Conservation (phyloP, 495 filamentous ascomycete genomes). For the Daldinia concentrica region DNA sequence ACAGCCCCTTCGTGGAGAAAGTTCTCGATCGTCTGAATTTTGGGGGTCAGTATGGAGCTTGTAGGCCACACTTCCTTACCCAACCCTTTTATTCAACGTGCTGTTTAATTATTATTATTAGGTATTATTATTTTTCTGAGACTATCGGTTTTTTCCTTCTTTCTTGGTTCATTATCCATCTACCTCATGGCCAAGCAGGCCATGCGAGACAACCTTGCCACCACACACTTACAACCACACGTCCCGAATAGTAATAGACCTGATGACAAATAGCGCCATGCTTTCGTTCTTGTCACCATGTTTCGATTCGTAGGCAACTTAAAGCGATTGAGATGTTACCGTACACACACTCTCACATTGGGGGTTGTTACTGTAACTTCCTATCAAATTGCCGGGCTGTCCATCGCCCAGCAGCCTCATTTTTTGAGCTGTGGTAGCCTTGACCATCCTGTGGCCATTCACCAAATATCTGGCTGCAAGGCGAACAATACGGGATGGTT, state of each 20-base stretch:
- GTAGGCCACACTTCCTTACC: slow-evolving; percentile 28
- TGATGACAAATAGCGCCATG: slow-evolving; percentile 35
- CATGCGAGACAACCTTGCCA: slow-evolving; percentile 42
- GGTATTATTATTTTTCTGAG: slow-evolving; percentile 1
- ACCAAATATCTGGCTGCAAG: slow-evolving; percentile 23
- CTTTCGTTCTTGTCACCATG: neutral
- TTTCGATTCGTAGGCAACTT: slow-evolving; percentile 35
- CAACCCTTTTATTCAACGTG: slow-evolving; percentile 7
- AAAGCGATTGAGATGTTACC: slow-evolving; percentile 41
- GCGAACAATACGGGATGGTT: slow-evolving; percentile 19
- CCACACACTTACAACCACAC: slow-evolving; percentile 19
- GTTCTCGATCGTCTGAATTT: slow-evolving; percentile 43
- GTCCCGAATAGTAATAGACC: slow-evolving; percentile 3
- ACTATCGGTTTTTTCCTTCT: slow-evolving; percentile 12
- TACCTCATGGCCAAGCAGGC: slow-evolving; percentile 30
- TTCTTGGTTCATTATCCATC: slow-evolving; percentile 39
- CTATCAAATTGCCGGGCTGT: slow-evolving; percentile 32
- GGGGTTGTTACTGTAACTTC: slow-evolving; percentile 33
- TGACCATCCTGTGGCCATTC: slow-evolving; percentile 31
- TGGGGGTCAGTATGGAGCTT: slow-evolving; percentile 33
- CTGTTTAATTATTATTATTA: neutral
- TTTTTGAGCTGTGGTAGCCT: slow-evolving; percentile 43
- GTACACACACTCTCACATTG: slow-evolving; percentile 41
- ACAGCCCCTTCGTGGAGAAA: slow-evolving; percentile 43
- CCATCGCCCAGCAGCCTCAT: slow-evolving; percentile 37